Base-by-base conservation (phyloP, 192 early-diverging fungal genomes). In the Linnemannia hyalina region DNA sequence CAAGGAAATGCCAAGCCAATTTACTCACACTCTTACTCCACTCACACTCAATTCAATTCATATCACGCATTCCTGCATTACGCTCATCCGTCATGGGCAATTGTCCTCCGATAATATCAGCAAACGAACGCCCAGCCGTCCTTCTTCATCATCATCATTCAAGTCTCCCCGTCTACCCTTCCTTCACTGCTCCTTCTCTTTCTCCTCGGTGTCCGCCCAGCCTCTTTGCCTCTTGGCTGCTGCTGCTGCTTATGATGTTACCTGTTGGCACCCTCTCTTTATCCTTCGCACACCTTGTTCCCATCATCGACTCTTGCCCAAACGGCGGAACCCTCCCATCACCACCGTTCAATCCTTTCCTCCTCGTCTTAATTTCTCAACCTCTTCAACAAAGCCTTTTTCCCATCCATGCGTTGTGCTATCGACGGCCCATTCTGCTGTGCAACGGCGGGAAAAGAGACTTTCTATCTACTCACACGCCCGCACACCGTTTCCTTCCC, bases 1-100 rank as follows among this genome's bases (percentile, higher is more conserved):
- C 60, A 65, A 32, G 60, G 60, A 65, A 65, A 65, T 29, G 60
- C 60, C 60, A 65, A 65, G 60, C 60, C 69, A 70, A 41, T 70
- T 70, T 70, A 23, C 32, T 70, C 32, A n/a, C 23, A 5, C 6
- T 36, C 68, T 20, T 5, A 26, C n/a, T 35, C 35, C 68, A 20
- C 68, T 16, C 68, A 0, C 68, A 41, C 41, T 23, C 22, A 9
- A 11, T 23, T 36, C 44, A 46, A 20, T 70, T 32, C 69, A 23
- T 35, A 38, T 40, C 41, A 36, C 69, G 6, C 69, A 22, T 42
- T n/a, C 38, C 18, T 52, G 18, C 49, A 52, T 49, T 49, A 49
- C 47, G 15, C 38, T 70, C 68, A 15, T 22, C 23, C 38, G 36
- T 65, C 60, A 65, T 35, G 60, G 55, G 57, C 57, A 63, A 65